Base-by-base conservation (phyloP, 495 filamentous ascomycete species). In the Xanthoparmelia taractica region DNA sequence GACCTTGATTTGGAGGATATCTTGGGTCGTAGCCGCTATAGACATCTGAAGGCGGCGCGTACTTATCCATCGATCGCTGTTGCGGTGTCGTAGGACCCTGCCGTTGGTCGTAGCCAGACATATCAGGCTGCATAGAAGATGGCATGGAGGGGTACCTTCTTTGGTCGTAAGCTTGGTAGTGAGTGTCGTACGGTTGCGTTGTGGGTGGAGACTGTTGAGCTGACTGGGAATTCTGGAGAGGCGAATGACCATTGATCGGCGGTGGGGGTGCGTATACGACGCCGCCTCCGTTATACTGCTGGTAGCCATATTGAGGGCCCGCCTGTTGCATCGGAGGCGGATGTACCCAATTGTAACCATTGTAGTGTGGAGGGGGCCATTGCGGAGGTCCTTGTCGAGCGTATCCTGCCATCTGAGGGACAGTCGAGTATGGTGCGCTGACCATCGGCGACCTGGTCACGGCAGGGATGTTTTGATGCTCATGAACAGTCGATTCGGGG, bases 401-500 rank as follows among this genome's bases (percentile, higher is more conserved):
- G 71, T 79, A 78, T 57, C 77, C 74, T 57, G 75, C 69, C 73
- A 85, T 77, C 31, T 82, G 79, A 25, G 82, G 77, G 41, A 78
- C 72, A 20, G 81, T 78, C 8, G 78, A 70, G 65, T 82, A 86
- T 40, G 67, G 73, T 11, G 82, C 78, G 43, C 79, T 82, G 31
- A 72, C 70, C 84, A 87, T 87, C 2, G 85, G 84, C 2, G 81
- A 79, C 34, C 84, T 79, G 27, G 85, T 86, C 3, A 87, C 84
- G 17, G 85, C 77, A 40, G 86, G 80, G 56, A 88, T 80, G 59
- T 82, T 87, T 66, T 85, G 83, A 60, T 87, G 82, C 63, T 97
- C 94, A 67, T 91, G 88, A 40, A 97, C 82, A n/a, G 92, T 96
- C 8, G 95, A 93, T 73, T 98, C 94, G 2, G 95, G 95, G 71